These are phyloP conservation scores for Triticum monococcum DNA, from an alignment of 176 grass and related monocot genomes.

Conservation along the genomic window DNA sequence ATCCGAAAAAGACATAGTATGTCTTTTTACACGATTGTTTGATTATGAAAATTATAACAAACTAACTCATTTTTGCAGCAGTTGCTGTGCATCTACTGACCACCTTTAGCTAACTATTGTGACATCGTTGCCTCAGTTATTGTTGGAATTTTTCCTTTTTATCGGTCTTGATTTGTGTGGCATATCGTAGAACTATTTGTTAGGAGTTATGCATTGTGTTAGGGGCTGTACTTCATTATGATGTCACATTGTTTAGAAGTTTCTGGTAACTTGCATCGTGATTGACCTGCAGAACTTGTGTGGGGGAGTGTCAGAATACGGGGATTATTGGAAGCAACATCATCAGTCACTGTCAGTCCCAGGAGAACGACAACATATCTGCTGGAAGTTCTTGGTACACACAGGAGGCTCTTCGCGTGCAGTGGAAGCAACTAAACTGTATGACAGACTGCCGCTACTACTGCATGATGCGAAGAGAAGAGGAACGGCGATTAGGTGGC, in stretches of 20 bases:
- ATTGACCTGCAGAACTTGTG: conserved; percentile 59
- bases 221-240: neutral
- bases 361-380: conserved; percentile 37
- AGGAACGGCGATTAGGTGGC: conserved; percentile 57
- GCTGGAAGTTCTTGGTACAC: conserved; percentile 56
- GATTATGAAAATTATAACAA: no score
- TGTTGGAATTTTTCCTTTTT: no score
- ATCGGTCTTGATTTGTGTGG: no score
- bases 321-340: conserved; percentile 41
- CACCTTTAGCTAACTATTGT: no score
- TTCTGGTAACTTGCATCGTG: conserved; percentile 10
- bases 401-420: conserved; percentile 55
- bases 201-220: no score
- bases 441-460: conserved; percentile 73
- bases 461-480: conserved; percentile 90
- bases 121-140: no score
- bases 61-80: no score
- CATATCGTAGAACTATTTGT: no score
- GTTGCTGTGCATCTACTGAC: no score
- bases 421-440: conserved; percentile 82
- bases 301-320: conserved; percentile 61
- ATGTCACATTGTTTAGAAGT: neutral
- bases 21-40: no score
- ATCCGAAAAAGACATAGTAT: no score
- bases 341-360: conserved; percentile 52